phyloP scores from a whole-genome alignment of 116 monocot species.

The Papilionanthe hybrid region DNA sequence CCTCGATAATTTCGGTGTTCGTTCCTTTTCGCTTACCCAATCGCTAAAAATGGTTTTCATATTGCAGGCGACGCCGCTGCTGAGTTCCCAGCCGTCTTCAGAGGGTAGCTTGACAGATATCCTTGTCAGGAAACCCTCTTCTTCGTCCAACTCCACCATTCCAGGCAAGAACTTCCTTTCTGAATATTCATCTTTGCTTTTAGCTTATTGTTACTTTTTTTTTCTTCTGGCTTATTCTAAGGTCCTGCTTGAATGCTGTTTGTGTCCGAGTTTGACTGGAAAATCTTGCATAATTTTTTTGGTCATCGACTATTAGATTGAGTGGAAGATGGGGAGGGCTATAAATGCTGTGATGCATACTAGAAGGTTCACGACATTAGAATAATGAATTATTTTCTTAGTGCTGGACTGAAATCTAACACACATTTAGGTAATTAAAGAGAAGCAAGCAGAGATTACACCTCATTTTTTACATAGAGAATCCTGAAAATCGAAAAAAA shows the following conservation, averaged over 20 bases:
- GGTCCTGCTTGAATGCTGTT: slow-evolving; percentile 2
- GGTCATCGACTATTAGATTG: neutral
- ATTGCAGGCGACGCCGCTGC: slow-evolving; percentile 36
- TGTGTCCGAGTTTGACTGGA: neutral
- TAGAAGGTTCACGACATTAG: too few relatives aligned
- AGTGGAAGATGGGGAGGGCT: neutral
- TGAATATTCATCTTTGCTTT: neutral
- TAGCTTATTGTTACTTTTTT: neutral
- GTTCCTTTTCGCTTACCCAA: neutral
- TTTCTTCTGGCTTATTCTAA: neutral
- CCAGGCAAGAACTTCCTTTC: slow-evolving; percentile 16
- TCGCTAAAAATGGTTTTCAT: neutral
- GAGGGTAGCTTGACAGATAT: slow-evolving; percentile 47
- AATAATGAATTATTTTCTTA: too few relatives aligned
- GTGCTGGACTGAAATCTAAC: too few relatives aligned
- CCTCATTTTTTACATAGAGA: too few relatives aligned
- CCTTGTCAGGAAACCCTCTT: slow-evolving; percentile 32
- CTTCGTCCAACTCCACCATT: slow-evolving; percentile 13
- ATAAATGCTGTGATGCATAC: neutral
- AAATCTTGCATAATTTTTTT: neutral
- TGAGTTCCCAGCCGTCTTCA: slow-evolving; percentile 27
- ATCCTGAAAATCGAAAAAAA: too few relatives aligned
- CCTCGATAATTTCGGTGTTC: neutral
- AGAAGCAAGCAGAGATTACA: too few relatives aligned
- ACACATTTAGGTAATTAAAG: too few relatives aligned